Conservation (phyloP, 805 yeast genomes). For the Pichia kluyveri region DNA sequence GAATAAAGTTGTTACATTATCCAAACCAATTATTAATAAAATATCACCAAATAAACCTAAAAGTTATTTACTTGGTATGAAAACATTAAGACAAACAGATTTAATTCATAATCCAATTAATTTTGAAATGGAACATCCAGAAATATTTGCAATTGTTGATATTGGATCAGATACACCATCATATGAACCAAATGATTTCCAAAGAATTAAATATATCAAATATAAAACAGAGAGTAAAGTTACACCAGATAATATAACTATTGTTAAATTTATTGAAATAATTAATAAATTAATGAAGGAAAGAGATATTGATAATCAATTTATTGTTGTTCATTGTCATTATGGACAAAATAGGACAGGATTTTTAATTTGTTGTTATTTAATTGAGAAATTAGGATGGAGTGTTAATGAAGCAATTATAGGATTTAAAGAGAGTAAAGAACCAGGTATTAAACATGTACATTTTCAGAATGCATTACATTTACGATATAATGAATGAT, state of each 20-base stretch:
- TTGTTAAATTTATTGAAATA: conserved; percentile 44
- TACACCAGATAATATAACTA: conserved; percentile 56
- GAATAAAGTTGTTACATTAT: conserved; percentile 46
- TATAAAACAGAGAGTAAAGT: conserved; percentile 73
- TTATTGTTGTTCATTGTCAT: conserved; percentile 67
- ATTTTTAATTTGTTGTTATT: conserved; percentile 58
- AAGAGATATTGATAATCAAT: conserved; percentile 21
- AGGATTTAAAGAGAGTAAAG: conserved; percentile 47
- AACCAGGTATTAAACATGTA: conserved; percentile 70
- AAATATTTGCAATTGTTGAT: conserved; percentile 53
- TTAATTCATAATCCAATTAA: conserved; percentile 45
- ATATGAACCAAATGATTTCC: conserved; percentile 51
- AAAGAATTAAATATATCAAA: conserved; percentile 50
- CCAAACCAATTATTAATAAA: conserved; percentile 31
- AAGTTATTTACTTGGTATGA: conserved; percentile 59
- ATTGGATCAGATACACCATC: conserved; percentile 67
- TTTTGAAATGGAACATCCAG: conserved; percentile 42
- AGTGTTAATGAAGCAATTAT: conserved; percentile 53
- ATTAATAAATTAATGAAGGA: conserved; percentile 36
- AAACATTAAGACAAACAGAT: conserved; percentile 63
- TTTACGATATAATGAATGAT: conserved; percentile 42
- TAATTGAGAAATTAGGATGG: conserved; percentile 53
- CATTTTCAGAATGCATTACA: conserved; percentile 69
- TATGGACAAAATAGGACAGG: conserved; percentile 80
- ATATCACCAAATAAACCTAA: conserved; percentile 19